Percentiles rank a stretch among this genome's conserved stretches.
These are phyloP conservation scores for Nannizzia gypsea DNA, from an alignment of 2,329 filamentous ascomycete species.

Conservation along the genomic window DNA sequence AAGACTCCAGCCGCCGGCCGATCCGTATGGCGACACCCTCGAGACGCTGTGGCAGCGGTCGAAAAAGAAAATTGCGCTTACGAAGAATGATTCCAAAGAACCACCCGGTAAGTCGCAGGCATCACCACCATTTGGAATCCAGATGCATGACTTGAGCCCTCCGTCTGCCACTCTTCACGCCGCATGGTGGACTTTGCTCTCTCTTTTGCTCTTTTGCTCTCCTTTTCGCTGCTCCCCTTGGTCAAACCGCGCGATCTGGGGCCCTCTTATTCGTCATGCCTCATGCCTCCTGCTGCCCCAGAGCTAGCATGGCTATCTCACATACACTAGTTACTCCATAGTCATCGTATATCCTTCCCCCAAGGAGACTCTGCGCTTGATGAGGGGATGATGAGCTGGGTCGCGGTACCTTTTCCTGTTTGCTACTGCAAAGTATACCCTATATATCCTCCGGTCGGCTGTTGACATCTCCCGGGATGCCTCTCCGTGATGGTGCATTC, in stretches of 20 bases:
- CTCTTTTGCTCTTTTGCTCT: not conserved
- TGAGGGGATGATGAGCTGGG: not conserved
- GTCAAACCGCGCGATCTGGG: no score
- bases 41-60: slow-evolving; percentile 14
- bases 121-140: not conserved
- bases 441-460: not conserved
- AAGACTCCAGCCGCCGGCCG: not conserved
- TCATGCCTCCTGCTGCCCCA: no score
- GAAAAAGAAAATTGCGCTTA: slow-evolving; percentile 13
- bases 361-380: no score
- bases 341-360: no score
- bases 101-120: slow-evolving; percentile 9
- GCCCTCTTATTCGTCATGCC: no score
- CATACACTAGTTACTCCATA: not conserved
- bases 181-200: not conserved
- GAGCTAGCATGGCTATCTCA: not conserved
- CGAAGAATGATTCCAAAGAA: slow-evolving; percentile 11
- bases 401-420: not conserved
- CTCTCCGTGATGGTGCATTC: not conserved
- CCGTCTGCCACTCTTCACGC: not conserved
- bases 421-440: not conserved
- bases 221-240: not conserved
- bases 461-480: not conserved
- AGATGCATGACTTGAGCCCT: not conserved
- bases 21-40: slow-evolving; percentile 9